These are phyloP conservation scores for Zea luxurians DNA, from an alignment of 176 grass and related monocot genomes.

Conservation along the genomic window DNA sequence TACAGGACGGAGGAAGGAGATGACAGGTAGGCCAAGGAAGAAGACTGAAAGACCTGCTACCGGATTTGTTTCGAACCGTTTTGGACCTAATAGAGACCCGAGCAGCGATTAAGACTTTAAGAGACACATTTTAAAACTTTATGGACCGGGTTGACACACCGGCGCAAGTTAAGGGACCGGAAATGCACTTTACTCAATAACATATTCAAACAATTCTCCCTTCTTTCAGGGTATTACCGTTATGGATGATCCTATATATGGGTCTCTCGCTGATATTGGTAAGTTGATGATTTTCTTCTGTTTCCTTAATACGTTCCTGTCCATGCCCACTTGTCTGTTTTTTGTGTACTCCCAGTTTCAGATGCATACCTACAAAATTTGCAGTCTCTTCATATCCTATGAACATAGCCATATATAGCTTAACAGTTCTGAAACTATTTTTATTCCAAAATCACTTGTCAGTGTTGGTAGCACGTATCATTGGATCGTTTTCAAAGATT, in stretches of 20 bases:
- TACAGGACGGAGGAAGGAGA: too few species aligned
- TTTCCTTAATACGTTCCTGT: not conserved
- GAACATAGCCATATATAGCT: not conserved
- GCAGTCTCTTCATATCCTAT: constrained; percentile 3
- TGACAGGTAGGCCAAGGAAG: too few species aligned
- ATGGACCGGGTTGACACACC: too few species aligned
- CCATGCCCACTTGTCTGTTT: not conserved
- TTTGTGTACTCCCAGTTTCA: constrained; percentile 19
- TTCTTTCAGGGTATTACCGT: constrained; percentile 51
- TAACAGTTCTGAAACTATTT: not conserved
- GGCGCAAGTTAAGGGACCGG: too few species aligned
- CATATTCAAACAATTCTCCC: not conserved
- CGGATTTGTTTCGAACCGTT: too few species aligned
- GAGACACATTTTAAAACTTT: too few species aligned
- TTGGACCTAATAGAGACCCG: too few species aligned
- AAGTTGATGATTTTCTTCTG: constrained; percentile 29
- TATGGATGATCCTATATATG: constrained; percentile 79
- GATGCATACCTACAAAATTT: constrained; percentile 10
- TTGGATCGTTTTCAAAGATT: constrained; percentile 16
- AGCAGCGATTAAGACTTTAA: too few species aligned
- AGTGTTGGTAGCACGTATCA: not conserved
- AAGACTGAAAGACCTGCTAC: too few species aligned
- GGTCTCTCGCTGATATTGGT: constrained; percentile 73
- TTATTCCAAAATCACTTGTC: constrained; percentile 11
- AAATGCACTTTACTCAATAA: too few species aligned